A percentile compares a stretch with the other conserved stretches of the same genome.
Evolutionary conservation across 2,329 filamentous ascomycete genomes (phyloP).

Genomic region (Xylaria sp.): DNA sequence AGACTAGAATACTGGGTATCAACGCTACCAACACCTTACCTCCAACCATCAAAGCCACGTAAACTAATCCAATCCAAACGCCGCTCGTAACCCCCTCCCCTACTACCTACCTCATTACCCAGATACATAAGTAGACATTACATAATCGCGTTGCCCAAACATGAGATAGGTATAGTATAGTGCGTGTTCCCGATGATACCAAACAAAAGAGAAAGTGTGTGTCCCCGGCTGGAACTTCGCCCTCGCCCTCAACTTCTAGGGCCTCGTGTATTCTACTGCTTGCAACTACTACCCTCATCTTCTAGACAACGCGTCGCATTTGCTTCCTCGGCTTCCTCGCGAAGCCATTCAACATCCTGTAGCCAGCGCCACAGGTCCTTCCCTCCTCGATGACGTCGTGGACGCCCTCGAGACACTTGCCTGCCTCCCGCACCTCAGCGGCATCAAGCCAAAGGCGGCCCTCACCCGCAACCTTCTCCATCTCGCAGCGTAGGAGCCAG

Average conservation of each 20-base stretch:
- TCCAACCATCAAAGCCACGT: conserved; percentile 1
- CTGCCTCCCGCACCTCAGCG: conserved; percentile 65
- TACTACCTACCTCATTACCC: conserved; percentile 20
- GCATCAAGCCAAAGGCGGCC: conserved; percentile 65
- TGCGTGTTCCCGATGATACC: background rate
- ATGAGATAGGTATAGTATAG: background rate
- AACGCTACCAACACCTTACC: conserved; percentile 24
- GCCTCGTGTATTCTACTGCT: background rate
- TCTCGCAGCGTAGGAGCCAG: conserved; percentile 89
- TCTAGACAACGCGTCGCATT: conserved; percentile 9
- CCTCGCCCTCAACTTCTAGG: background rate
- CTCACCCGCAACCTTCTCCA: conserved; percentile 81
- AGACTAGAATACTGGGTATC: conserved; percentile 30
- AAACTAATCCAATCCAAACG: conserved; percentile 9
- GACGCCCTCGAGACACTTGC: conserved; percentile 69
- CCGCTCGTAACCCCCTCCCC: conserved; percentile 6
- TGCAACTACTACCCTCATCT: background rate
- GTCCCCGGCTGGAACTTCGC: background rate
- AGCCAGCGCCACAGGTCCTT: conserved; percentile 66
- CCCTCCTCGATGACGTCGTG: conserved; percentile 73
- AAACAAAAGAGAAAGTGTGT: conserved; percentile 27
- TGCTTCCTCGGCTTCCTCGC: conserved; percentile 66
- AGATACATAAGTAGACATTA: conserved; percentile 26
- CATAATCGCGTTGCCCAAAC: background rate
- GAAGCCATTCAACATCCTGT: conserved; percentile 71